Evolutionary conservation across 352 stramenopile genomes (phyloP), one percentile per base, ranked within the genome.

Genomic region (Globisporangium heterothallicum): DNA sequence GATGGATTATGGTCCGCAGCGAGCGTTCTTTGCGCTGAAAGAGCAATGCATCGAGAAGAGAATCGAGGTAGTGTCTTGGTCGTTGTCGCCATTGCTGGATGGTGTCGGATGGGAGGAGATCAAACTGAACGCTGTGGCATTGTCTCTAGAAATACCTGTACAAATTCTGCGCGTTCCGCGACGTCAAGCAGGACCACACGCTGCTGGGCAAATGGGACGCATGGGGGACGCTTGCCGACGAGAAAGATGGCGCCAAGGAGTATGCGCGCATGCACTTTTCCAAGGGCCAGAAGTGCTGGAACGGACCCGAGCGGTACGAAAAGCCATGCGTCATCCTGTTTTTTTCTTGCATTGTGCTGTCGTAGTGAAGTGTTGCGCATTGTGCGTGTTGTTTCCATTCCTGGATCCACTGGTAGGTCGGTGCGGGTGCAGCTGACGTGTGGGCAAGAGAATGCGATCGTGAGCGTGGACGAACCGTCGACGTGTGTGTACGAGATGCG

Each of bases 401-500:
- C 14, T 38, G 32, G 32, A 38, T n/a, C 4, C 6, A n/a, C 3
- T 49, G 16, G 38, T 40, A 84, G 73, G 30, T 87, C 75, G 18
- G 81, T 90, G 4, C 61, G 71, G 3, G 84, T 96, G 16, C 53
- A 69, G 19, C 61, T 97, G 18, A 79, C 78, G 27, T 98, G 92
- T 58, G 88, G 86, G 3, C 47, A 68, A 0, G 71, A 84, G 10
- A 83, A 90, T 22, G 84, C 88, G 44, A 76, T 98, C 45, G 14
- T 95, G 9, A 81, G 71, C n/a, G 87, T 96, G 0, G 84, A 97
- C 36, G 92, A 98, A 65, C 91, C 92, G 18, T 87, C 91, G 43
- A 98, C 88, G 2, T 98, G 92, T 60, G 62, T 86, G 25, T 98
- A 98, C 63, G 78, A 94, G 19, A 92, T 98, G 65, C 53, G 59